Conservation (phyloP, 495 filamentous ascomycete genomes). For the Annulohypoxylon bovei region DNA sequence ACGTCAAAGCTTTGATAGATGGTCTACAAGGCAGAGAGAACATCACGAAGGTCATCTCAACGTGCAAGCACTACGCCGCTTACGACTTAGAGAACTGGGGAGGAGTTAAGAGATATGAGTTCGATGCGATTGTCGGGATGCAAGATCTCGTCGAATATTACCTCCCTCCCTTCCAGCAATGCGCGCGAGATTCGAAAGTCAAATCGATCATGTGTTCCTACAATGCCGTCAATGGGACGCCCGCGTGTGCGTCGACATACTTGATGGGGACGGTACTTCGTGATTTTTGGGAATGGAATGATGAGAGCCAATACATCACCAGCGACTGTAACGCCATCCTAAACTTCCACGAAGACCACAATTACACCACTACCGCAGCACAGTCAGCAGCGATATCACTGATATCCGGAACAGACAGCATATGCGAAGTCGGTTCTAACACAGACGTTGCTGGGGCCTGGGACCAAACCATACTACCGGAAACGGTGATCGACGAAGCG, state of each 20-base stretch:
- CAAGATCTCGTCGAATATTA: conserved; percentile 62
- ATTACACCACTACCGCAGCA: conserved; percentile 47
- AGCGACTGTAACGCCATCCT: conserved; percentile 59
- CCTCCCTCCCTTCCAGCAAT: conserved; percentile 58
- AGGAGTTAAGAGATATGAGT: conserved; percentile 47
- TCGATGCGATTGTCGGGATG: conserved; percentile 52
- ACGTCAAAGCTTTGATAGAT: conserved; percentile 67
- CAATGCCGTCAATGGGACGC: conserved; percentile 56
- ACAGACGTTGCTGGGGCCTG: conserved; percentile 48
- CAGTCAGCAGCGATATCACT: conserved; percentile 50
- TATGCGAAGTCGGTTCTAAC: conserved; percentile 46
- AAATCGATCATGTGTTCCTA: conserved; percentile 61
- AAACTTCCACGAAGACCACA: conserved; percentile 50
- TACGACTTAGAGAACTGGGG: conserved; percentile 70
- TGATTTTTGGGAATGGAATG: conserved; percentile 58
- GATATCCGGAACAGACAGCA: conserved; percentile 51
- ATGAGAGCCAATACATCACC: conserved; percentile 54
- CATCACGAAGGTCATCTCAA: conserved; percentile 64
- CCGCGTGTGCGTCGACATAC: conserved; percentile 55
- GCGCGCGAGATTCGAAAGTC: conserved; percentile 56
- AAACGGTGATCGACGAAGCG: conserved; percentile 48
- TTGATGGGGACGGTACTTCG: conserved; percentile 55
- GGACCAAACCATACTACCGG: conserved; percentile 43
- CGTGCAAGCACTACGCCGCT: conserved; percentile 71
- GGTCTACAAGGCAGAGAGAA: conserved; percentile 64